Evolutionary conservation across 2,329 filamentous ascomycete genomes (phyloP).

Genomic region (Teratosphaeria pseudoeucalypti): DNA sequence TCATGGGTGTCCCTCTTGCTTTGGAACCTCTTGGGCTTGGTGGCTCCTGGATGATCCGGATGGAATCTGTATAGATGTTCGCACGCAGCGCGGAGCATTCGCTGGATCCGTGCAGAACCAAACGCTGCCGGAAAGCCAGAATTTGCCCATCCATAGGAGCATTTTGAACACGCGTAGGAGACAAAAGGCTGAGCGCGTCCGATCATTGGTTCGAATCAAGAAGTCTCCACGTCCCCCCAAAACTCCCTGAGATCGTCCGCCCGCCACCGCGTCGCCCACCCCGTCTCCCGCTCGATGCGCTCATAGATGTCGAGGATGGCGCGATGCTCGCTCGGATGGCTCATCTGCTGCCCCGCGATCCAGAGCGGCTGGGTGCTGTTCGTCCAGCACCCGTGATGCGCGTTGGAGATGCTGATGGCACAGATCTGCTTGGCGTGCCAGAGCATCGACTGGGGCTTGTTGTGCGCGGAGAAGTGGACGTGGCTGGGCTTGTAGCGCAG

Average conservation of each 20-base stretch:
- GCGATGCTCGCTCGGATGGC: conserved; percentile 32
- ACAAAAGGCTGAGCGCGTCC: not conserved
- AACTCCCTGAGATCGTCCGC: conserved; percentile 42
- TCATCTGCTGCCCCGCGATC: conserved; percentile 40
- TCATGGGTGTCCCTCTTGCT: not conserved
- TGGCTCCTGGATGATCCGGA: not conserved
- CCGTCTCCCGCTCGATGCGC: conserved; percentile 42
- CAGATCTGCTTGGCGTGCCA: conserved; percentile 40
- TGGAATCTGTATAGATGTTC: not conserved
- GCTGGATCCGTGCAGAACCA: not conserved
- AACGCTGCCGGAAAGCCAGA: not conserved
- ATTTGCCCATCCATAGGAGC: not conserved
- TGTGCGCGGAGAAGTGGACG: conserved; percentile 9
- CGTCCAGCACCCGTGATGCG: conserved; percentile 36
- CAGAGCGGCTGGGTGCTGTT: conserved; percentile 39
- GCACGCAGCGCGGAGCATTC: not conserved
- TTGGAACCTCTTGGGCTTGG: not conserved
- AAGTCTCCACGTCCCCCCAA: conserved; percentile 31
- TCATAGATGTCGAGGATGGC: conserved; percentile 40
- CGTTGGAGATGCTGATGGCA: conserved; percentile 35
- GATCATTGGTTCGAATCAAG: not conserved
- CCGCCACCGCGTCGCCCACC: conserved; percentile 45
- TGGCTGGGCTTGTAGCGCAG: conserved; percentile 39
- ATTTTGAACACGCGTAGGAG: not conserved
- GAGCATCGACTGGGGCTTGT: conserved; percentile 32